Evolutionary conservation across 805 yeast species (phyloP), one percentile per base, ranked within the genome.

Genomic region (Yamadazyma philogaea): DNA sequence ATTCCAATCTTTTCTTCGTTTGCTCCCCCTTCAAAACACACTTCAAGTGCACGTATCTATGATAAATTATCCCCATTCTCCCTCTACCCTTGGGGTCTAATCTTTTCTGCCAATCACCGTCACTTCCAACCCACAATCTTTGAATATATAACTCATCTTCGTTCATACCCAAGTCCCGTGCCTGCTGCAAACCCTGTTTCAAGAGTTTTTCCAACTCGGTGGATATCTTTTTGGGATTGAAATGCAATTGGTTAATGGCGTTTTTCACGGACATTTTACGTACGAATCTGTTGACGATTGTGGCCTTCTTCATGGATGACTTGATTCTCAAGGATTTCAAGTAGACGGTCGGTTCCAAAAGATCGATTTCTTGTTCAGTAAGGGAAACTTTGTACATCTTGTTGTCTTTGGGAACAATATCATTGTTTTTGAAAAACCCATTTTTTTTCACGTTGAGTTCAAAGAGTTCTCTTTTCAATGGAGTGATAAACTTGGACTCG

Each of bases 231-330:
- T 87, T 88, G 37, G 81, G 75, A 60, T 81, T 79, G 71, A 91
- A 91, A 63, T 91, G 97, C 53, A 90, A 82, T 67, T 90, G 97
- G 31, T 91, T 87, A 52, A 91, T 84, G 40, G 97, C 98, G 33
- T 77, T 78, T 52, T 81, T 78, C 27, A 87, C 79, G 40, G 79
- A 75, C 64, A 85, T 66, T 26, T 83, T 83, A 44, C 87, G 77
- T 45, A 90, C 76, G 56, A 89, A 78, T 51, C 97, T 75, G 50
- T 87, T 72, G 37, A 88, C 84, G 30, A 81, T 70, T 8, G 87
- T 87, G 34, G 93, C 87, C 66, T 91, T 91, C 66, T 91, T 91
- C 71, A 84, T 78, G 5, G 95, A 82, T n/a, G 90, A 78, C 61
- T 87, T 87, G 53, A 90, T 75, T 63, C 98, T 77, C 70, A 74